Conservation (phyloP, 2,329 filamentous ascomycete species). For the Fusarium sp. region DNA sequence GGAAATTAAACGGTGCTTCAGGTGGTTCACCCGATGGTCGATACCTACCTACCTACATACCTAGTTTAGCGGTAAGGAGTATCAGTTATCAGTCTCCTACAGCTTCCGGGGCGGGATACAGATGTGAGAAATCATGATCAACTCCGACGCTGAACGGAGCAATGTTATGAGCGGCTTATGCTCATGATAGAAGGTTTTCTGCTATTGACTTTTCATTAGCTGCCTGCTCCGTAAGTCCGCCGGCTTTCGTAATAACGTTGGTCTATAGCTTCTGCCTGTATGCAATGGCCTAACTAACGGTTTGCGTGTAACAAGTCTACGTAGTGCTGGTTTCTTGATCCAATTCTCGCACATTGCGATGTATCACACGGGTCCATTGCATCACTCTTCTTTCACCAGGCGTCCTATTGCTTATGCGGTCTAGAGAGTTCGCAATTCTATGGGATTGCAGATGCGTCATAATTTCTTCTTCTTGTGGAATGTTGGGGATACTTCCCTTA, state of each 20-base stretch:
- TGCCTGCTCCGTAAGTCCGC: neutral
- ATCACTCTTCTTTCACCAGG: conserved; percentile 20
- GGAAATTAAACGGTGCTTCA: conserved; percentile 8
- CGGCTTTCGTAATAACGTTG: neutral
- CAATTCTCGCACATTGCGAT: conserved; percentile 19
- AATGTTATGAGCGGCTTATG: conserved; percentile 23
- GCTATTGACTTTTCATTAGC: neutral
- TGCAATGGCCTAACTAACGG: neutral
- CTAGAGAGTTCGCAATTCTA: conserved; percentile 24
- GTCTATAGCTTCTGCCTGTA: conserved; percentile 2
- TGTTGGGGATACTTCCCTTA: conserved; percentile 17
- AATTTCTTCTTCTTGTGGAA: conserved; percentile 20
- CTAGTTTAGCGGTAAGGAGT: neutral
- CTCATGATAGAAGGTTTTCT: neutral
- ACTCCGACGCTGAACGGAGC: conserved; percentile 15
- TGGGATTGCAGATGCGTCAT: conserved; percentile 26
- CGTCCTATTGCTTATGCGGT: conserved; percentile 27
- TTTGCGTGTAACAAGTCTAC: conserved; percentile 4
- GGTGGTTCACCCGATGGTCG: conserved; percentile 7
- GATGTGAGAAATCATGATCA: conserved; percentile 11
- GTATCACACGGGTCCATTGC: conserved; percentile 13
- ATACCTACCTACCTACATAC: neutral
- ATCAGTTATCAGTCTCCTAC: conserved; percentile 20
- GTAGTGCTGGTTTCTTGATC: conserved; percentile 16
- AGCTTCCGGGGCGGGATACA: conserved; percentile 1